Percentiles rank a stretch among this genome's conserved stretches.
These are phyloP conservation scores for Hypocrella siamensis DNA, from an alignment of 2,329 filamentous ascomycete species.

Conservation along the genomic window DNA sequence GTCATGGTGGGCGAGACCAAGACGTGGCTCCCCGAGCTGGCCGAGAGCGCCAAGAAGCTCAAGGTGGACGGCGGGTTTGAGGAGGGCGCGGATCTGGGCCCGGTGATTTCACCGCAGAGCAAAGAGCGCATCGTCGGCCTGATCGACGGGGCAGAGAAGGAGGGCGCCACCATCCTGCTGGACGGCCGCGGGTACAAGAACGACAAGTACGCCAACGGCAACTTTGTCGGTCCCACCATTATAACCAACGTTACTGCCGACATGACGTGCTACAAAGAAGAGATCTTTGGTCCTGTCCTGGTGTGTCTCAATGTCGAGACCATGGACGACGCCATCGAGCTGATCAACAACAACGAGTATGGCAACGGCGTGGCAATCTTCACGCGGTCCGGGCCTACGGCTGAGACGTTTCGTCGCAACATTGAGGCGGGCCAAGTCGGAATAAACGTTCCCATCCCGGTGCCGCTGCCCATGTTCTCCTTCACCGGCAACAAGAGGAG, in stretches of 20 bases:
- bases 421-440: slow-evolving; percentile 78
- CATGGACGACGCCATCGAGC: slow-evolving; percentile 62
- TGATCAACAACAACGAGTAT: slow-evolving; percentile 78
- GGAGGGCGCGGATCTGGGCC: slow-evolving; percentile 61
- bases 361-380: slow-evolving; percentile 80
- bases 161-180: slow-evolving; percentile 69
- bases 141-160: slow-evolving; percentile 61
- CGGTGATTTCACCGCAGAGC: slow-evolving; percentile 66
- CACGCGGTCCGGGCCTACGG: slow-evolving; percentile 61
- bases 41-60: slow-evolving; percentile 57
- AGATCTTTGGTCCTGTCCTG: slow-evolving; percentile 75
- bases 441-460: slow-evolving; percentile 69
- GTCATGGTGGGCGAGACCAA: slow-evolving; percentile 77
- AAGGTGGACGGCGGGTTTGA: slow-evolving; percentile 73
- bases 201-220: slow-evolving; percentile 67
- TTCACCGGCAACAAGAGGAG: slow-evolving; percentile 77
- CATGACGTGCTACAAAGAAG: slow-evolving; percentile 74
- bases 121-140: slow-evolving; percentile 64
- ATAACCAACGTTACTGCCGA: slow-evolving; percentile 65
- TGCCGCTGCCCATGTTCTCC: slow-evolving; percentile 55
- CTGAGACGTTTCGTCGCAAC: slow-evolving; percentile 61
- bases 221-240: slow-evolving; percentile 74
- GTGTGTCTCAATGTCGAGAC: slow-evolving; percentile 68
- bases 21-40: slow-evolving; percentile 66
- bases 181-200: slow-evolving; percentile 64